Base-by-base conservation (phyloP, 805 yeast species). In the Ogataea siamensis region DNA sequence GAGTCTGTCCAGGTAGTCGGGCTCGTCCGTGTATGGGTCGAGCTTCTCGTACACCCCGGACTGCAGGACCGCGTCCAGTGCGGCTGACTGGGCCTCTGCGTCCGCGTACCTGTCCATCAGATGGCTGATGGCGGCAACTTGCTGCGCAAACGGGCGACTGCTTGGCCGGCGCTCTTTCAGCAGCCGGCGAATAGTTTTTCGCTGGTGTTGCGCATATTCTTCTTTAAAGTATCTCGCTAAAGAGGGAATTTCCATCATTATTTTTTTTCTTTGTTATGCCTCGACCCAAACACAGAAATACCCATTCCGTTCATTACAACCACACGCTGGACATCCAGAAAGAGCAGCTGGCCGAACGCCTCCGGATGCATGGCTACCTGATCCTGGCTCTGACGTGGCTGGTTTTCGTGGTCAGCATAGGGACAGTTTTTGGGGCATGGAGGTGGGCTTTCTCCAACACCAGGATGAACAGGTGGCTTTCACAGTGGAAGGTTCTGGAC, bases 11-110 rank as follows among this genome's bases (percentile, higher is more conserved):
- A 74, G 70, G 40, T 75, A 69, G 12, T 74, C 70, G 0, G 43
- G 42, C 6, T 40, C 31, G 8, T 31, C 29, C 6, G 20, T 22
- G 10, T 30, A 26, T 47, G 38, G 50, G 34, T 52, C 51, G 18
- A 67, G 68, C 44, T 74, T 55, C 11, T 54, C 47, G 36, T 83
- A 94, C 0, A 86, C 87, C 15, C 76, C 78, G 0, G 63, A 59
- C 48, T 76, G 80, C 1, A 88, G 83, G 21, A 89, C 64, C 0
- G 72, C 60, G 18, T 76, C 87, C 19, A 88, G 60, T 0, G 85
- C 94, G 2, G 51, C 51, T 28, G 81, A 83, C 30, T 75, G 70
- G 46, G 67, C 59, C 1, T 46, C 62, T 0, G 64, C 50, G 37
- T 73, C 62, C 23, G 72, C 76, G 47, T 74, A 78, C 12, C 54